These are phyloP conservation scores for Ogataea naganishii DNA, from an alignment of 805 yeast genomes.

Conservation along the genomic window DNA sequence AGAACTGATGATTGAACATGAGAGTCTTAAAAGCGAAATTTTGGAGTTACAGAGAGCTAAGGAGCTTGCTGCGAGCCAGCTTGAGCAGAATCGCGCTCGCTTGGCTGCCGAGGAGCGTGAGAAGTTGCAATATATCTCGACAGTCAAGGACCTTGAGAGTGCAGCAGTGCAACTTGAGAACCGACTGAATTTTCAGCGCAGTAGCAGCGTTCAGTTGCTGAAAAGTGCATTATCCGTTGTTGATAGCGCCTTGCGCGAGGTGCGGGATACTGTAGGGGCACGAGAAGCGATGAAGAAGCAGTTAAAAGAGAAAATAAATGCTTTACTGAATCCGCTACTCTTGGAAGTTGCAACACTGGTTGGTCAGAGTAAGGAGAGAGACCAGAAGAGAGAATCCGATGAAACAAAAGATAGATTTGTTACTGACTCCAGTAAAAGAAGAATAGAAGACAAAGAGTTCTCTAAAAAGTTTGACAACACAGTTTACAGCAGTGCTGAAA, in stretches of 20 bases:
- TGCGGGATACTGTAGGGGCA: constrained; percentile 13
- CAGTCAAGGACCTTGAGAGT: constrained; percentile 10
- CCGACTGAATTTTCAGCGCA: neutral
- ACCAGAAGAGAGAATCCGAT: no score
- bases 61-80: constrained; percentile 30
- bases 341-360: constrained; percentile 5
- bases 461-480: no score
- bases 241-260: constrained; percentile 19
- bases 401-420: no score
- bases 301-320: constrained; percentile 9
- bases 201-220: constrained; percentile 1
- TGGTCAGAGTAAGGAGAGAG: no score
- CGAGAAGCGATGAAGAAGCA: constrained; percentile 8
- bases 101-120: constrained; percentile 12
- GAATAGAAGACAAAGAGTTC: no score
- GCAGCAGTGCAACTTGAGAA: constrained; percentile 9
- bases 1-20: constrained; percentile 37
- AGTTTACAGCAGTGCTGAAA: no score
- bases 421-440: no score
- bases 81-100: constrained; percentile 15
- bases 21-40: constrained; percentile 39
- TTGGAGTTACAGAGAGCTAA: constrained; percentile 35
- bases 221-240: no score
- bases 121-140: constrained; percentile 12
- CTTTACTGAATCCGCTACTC: constrained; percentile 8